Conservation (phyloP, 768 basidiomycete genomes). For the Termitomyces eurrhizus region DNA sequence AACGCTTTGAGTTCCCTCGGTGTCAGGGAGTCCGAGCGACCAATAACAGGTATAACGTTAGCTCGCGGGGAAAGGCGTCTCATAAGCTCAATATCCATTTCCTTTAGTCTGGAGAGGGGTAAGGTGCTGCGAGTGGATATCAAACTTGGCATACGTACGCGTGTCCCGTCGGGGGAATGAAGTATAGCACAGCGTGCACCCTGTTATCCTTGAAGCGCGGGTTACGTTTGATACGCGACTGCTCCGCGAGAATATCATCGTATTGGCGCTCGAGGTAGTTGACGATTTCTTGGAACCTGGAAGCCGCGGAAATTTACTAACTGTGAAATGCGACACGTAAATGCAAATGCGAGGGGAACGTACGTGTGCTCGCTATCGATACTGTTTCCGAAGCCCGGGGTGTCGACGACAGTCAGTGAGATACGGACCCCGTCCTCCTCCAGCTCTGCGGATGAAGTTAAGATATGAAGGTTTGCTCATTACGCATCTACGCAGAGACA, state of each 20-base stretch:
- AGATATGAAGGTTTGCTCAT: neutral
- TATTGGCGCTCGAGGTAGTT: slow-evolving; percentile 88
- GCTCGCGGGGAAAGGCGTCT: slow-evolving; percentile 82
- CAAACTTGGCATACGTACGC: slow-evolving; percentile 46
- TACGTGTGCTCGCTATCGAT: slow-evolving; percentile 88
- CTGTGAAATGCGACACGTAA: slow-evolving; percentile 5
- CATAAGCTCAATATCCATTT: slow-evolving; percentile 95
- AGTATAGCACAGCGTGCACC: slow-evolving; percentile 85
- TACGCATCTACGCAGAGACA: slow-evolving; percentile 7
- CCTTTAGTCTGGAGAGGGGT: slow-evolving; percentile 52
- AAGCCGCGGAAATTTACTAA: slow-evolving; percentile 3
- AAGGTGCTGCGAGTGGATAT: neutral
- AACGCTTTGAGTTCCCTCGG: slow-evolving; percentile 76
- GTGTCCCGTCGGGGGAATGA: slow-evolving; percentile 87
- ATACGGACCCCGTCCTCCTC: slow-evolving; percentile 92
- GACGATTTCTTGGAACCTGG: slow-evolving; percentile 84
- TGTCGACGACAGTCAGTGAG: slow-evolving; percentile 87
- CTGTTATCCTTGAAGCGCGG: slow-evolving; percentile 89
- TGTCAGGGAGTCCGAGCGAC: slow-evolving; percentile 86
- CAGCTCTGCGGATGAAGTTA: slow-evolving; percentile 50
- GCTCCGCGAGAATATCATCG: slow-evolving; percentile 84
- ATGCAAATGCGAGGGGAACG: slow-evolving; percentile 23
- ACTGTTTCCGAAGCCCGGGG: slow-evolving; percentile 88
- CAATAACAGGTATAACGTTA: slow-evolving; percentile 91
- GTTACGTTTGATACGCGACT: slow-evolving; percentile 91